Conservation (phyloP, 2,329 filamentous ascomycete genomes). For the Thielaviopsis ethacetica region DNA sequence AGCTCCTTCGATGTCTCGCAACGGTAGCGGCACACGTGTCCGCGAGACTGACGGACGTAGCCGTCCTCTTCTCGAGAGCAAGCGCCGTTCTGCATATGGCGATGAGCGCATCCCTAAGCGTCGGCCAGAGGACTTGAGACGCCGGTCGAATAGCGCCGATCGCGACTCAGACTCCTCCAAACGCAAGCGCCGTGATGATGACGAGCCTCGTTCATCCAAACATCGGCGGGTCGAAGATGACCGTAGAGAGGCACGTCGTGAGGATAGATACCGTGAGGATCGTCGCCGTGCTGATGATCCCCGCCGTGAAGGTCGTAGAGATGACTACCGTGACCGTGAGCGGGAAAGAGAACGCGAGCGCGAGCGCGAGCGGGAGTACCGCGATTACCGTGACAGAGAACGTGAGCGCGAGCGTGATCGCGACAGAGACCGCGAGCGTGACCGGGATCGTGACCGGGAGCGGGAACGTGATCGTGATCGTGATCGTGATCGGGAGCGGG, state of each 20-base stretch:
- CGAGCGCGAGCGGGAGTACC: constrained; percentile 15
- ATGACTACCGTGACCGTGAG: constrained; percentile 19
- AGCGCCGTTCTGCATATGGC: constrained; percentile 41
- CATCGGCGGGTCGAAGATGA: constrained; percentile 25
- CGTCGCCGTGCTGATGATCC: constrained; percentile 16
- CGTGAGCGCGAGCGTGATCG: constrained; percentile 14
- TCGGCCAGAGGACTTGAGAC: constrained; percentile 27
- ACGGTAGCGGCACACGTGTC: constrained; percentile 31
- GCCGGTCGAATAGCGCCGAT: constrained; percentile 21
- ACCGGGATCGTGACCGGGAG: constrained; percentile 13
- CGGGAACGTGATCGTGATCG: constrained; percentile 20
- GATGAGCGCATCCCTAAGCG: constrained; percentile 29
- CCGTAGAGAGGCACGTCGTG: constrained; percentile 18
- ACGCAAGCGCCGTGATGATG: constrained; percentile 12
- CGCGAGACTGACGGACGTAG: constrained; percentile 29
- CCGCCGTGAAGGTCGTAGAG: constrained; percentile 18
- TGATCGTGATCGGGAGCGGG: constrained; percentile 22
- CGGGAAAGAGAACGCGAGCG: constrained; percentile 13
- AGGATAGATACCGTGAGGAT: constrained; percentile 10
- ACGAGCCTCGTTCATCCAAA: constrained; percentile 24
- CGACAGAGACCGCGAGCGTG: constrained; percentile 12
- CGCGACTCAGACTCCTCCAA: constrained; percentile 16
- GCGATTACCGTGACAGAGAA: constrained; percentile 15
- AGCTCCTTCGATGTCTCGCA: constrained; percentile 30
- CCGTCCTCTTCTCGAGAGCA: constrained; percentile 29